A percentile compares a stretch with the other conserved stretches of the same genome.
These are phyloP conservation scores for Macaranga tanarius DNA, from an alignment of 441 rosid species.

Conservation along the genomic window DNA sequence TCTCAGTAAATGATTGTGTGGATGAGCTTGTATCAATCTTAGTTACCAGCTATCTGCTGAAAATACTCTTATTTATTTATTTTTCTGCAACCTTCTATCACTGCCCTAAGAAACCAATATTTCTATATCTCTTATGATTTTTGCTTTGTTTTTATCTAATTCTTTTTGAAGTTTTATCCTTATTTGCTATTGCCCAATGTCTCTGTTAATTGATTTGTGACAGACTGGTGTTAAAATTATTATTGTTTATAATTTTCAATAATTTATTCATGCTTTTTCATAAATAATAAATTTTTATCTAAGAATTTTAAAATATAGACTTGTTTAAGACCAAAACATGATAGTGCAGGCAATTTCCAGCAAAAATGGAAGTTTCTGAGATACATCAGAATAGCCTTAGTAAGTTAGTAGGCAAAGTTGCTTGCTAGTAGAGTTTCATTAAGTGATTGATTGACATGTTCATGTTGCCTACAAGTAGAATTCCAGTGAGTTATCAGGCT, in stretches of 20 bases:
- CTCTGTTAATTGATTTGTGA: not conserved
- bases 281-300: too few species aligned
- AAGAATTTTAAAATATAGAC: not conserved
- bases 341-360: not conserved
- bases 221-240: not conserved
- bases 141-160: not conserved
- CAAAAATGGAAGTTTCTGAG: not conserved
- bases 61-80: too few species aligned
- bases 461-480: not conserved
- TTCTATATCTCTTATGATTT: not conserved
- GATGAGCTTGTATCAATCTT: not conserved
- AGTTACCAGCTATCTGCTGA: not conserved
- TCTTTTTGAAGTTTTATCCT: not conserved
- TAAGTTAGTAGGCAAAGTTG: not conserved
- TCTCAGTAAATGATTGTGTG: not conserved
- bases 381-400: not conserved
- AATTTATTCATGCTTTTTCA: not conserved
- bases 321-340: not conserved
- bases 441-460: not conserved
- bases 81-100: not conserved
- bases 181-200: not conserved
- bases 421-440: slow-evolving; percentile 1
- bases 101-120: not conserved
- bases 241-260: not conserved
- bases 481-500: not conserved